These are phyloP conservation scores for Pisolithus microcarpus DNA, from an alignment of 768 basidiomycete genomes.

Conservation along the genomic window DNA sequence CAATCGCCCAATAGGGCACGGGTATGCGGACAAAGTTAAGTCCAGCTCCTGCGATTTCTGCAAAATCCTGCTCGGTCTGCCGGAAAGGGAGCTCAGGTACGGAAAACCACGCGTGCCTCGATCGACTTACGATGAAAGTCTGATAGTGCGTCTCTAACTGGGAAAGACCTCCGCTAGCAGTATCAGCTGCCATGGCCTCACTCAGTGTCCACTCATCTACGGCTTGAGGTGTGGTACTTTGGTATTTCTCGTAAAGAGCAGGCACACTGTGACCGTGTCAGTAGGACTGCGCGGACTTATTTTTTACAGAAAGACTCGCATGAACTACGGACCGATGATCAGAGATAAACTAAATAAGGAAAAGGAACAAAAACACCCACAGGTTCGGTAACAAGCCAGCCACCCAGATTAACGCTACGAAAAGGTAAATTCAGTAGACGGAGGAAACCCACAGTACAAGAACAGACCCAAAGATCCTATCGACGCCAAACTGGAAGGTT, in stretches of 20 bases:
- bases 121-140: constrained; percentile 75
- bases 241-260: constrained; percentile 65
- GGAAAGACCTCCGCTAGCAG: constrained; percentile 54
- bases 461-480: constrained; percentile 69
- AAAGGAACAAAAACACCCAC: constrained; percentile 38
- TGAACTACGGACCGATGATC: constrained; percentile 42
- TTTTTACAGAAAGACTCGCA: constrained; percentile 36
- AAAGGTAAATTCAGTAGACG: constrained; percentile 1
- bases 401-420: constrained; percentile 85
- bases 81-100: constrained; percentile 2
- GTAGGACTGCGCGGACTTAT: not conserved
- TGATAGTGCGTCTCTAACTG: constrained; percentile 85
- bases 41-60: constrained; percentile 86
- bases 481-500: constrained; percentile 69
- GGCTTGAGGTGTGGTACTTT: constrained; percentile 37
- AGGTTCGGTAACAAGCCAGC: constrained; percentile 89
- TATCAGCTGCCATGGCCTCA: constrained; percentile 59
- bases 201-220: constrained; percentile 84
- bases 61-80: constrained; percentile 93
- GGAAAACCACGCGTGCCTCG: not conserved
- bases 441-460: constrained; percentile 3
- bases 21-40: constrained; percentile 93
- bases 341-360: constrained; percentile 3
- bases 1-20: constrained; percentile 89
- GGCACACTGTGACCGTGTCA: constrained; percentile 45